These are phyloP conservation scores for Leccinum cinnamomeum DNA, from an alignment of 1,284 basidiomycete genomes.

Conservation along the genomic window DNA sequence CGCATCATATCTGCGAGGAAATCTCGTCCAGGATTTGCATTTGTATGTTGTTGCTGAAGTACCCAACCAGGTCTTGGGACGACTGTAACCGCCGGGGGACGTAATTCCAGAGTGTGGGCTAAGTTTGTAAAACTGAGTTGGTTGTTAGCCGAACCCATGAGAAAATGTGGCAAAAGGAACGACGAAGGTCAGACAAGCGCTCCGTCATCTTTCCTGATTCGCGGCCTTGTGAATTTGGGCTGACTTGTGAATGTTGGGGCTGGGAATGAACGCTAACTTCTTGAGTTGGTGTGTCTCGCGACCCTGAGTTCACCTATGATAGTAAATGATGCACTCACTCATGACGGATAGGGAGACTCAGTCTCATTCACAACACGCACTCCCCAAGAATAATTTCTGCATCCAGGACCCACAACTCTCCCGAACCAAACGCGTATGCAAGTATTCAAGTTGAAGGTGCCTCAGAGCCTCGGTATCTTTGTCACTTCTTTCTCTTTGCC, in stretches of 20 bases:
- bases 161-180: constrained; percentile 10
- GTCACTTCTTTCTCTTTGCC: background rate
- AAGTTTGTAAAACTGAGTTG: background rate
- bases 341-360: background rate
- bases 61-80: background rate
- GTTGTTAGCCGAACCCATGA: constrained; percentile 6
- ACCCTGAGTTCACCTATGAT: background rate
- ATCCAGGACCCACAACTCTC: background rate
- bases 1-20: too few relatives aligned
- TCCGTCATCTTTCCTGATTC: background rate
- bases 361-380: background rate
- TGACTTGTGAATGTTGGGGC: background rate
- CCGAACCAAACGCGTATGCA: background rate
- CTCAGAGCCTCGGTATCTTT: background rate
- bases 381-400: background rate
- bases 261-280: background rate
- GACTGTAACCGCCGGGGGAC: background rate
- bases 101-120: background rate
- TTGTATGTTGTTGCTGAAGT: too few relatives aligned
- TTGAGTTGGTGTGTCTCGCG: background rate
- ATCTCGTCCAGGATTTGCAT: too few relatives aligned
- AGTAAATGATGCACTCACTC: background rate
- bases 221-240: constrained; percentile 3
- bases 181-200: background rate
- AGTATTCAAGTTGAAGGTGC: background rate